Evolutionary conservation across 2,329 filamentous ascomycete genomes (phyloP), one percentile per base, ranked within the genome.

Genomic region (Ophiostoma sp.): DNA sequence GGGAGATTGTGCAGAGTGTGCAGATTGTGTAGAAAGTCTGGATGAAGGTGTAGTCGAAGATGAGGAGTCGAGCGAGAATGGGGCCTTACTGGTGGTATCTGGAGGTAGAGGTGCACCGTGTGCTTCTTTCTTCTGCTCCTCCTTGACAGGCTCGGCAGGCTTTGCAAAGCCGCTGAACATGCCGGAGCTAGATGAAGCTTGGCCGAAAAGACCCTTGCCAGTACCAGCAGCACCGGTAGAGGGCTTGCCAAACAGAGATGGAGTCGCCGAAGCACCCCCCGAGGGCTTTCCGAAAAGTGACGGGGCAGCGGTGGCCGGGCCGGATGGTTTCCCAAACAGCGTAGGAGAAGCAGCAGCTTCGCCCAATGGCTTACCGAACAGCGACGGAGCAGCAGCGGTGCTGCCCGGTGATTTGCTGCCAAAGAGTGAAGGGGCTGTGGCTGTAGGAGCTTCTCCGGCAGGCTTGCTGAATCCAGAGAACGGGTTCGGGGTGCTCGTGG

Each of bases 51-150:
- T 78, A 64, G 83, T 85, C 70, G 83, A 85, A 63, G 83, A 85
- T 70, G 83, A 84, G 60, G 82, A 83, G 64, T 81, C 82, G 52
- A 84, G 72, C 65, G 79, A 76, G 73, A 81, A 85, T 66, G 78
- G 75, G 69, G 77, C 76, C 78, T 82, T 85, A 79, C 83, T 87
- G 67, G 80, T 85, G 69, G 82, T 77, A 70, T 86, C 84, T 36
- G 84, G 84, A 45, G 85, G 84, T 4, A 86, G 76, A 69, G 84
- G 84, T 16, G 47, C 18, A 44, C 62, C 38, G 8, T 45, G 18
- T 65, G 45, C 64, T 16, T 69, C 62, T 40, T 73, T 73, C 69
- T 73, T 73, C 68, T 76, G 71, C 36, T 78, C 72, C 49, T 78
- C 76, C 47, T 76, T 76, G 71, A 74, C 76, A 69, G 78, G 78